Evolutionary conservation across 768 basidiomycete species (phyloP).

Genomic region (Gloeophyllum trabeum): DNA sequence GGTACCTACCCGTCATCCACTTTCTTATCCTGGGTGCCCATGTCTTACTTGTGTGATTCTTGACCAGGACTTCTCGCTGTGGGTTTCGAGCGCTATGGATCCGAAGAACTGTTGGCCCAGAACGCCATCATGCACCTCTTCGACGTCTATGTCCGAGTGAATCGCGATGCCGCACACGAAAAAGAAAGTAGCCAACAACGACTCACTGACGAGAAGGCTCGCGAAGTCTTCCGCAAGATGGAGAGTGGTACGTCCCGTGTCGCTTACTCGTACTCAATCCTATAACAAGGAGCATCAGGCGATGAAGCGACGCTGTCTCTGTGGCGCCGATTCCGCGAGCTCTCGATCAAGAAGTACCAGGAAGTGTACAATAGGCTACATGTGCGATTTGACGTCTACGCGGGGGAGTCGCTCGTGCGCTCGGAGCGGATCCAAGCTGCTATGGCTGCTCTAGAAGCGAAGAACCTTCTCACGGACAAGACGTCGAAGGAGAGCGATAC

Average conservation of each 20-base stretch:
- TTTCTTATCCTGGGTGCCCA: conserved; percentile 11
- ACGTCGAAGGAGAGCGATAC: too few species aligned
- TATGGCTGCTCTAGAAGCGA: conserved; percentile 51
- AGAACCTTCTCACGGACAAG: conserved; percentile 69
- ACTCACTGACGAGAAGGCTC: conserved; percentile 70
- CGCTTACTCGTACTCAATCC: too few species aligned
- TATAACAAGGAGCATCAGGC: conserved; percentile 91
- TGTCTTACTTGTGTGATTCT: neutral
- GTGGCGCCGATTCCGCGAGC: conserved; percentile 88
- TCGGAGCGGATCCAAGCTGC: conserved; percentile 65
- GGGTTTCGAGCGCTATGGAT: conserved; percentile 89
- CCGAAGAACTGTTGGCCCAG: conserved; percentile 66
- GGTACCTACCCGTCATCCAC: too few species aligned
- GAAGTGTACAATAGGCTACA: conserved; percentile 85
- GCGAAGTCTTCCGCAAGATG: conserved; percentile 7
- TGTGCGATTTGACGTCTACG: conserved; percentile 85
- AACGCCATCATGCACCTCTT: conserved; percentile 94
- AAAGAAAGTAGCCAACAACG: too few species aligned
- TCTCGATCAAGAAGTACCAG: conserved; percentile 84
- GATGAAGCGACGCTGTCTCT: conserved; percentile 74
- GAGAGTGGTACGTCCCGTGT: neutral
- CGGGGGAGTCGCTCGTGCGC: conserved; percentile 77
- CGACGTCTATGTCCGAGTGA: conserved; percentile 91
- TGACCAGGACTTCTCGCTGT: conserved; percentile 68
- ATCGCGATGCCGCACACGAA: conserved; percentile 68